Evolutionary conservation across 805 yeast species (phyloP), one percentile per base, ranked within the genome.

Genomic region (Torulaspora microellipsoides): DNA sequence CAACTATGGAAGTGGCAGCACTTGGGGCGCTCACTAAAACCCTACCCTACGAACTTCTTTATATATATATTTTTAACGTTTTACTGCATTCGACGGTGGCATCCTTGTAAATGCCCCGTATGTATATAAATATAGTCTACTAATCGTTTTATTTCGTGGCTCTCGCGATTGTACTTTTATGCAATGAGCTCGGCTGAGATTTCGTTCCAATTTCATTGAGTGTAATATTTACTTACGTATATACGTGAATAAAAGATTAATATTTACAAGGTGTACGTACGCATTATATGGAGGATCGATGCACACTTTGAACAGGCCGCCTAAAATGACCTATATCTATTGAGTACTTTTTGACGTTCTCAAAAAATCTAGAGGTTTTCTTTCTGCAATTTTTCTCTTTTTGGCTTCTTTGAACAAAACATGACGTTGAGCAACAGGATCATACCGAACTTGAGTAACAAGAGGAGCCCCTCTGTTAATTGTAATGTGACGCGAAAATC

Each of bases 391-490:
- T 65, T 85, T 88, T 66, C 99, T 80, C 73, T 87, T 88, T 65
- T 85, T 86, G 42, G 84, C 78, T 64, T 91, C 99, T 27, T 81
- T 80, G 71, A 93, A 91, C 48, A 91, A 71, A 40, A 93, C 96
- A 70, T 89, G 96, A 65, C 96, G 81, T 66, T 85, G 81, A 9
- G 87, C 96, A 48, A 81, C 58, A 2, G 96, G 95, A 60, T 88
- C 96, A 59, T 88, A 88, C 56, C 93, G 77, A 27, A 90, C 83
- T 60, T 88, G 93, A 37, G 79, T 80, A 49, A 91, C 81, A 45
- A 78, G 72, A 38, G 86, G 85, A 3, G 95, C 80, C 42, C 85
- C 80, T 70, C 96, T 82, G 38, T 89, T 93, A 36, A 90, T 78
- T 40, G 80, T 72, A 52, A 89, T 78, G 62, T 89, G 83, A 61